Conservation (phyloP, 805 yeast species). For the Wickerhamiella sorbophila region DNA sequence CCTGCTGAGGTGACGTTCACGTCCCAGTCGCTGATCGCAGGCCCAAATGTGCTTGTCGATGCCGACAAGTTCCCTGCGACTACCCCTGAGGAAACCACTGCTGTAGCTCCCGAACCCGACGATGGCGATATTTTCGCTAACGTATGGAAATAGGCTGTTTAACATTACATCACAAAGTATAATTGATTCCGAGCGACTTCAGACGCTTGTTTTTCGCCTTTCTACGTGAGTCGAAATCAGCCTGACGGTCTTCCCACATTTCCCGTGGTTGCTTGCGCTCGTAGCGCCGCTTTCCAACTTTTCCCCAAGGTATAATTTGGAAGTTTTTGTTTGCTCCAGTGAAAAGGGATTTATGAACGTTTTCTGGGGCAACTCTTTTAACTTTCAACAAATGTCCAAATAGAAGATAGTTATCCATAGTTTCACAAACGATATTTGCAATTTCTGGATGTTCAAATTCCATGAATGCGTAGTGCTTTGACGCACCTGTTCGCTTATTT, state of each 20-base stretch:
- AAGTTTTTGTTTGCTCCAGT: conserved; percentile 40
- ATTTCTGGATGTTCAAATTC: conserved; percentile 65
- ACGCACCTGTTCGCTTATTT: conserved; percentile 77
- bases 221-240: conserved; percentile 31
- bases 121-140: conserved; percentile 27
- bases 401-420: conserved; percentile 87
- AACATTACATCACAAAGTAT: conserved; percentile 12
- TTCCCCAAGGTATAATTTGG: conserved; percentile 45
- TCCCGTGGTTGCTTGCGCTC: conserved; percentile 44
- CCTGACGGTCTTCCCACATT: conserved; percentile 41
- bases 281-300: conserved; percentile 37
- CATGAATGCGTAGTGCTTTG: conserved; percentile 83
- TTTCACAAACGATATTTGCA: conserved; percentile 80
- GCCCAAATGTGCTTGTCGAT: too few species aligned
- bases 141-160: conserved; percentile 23
- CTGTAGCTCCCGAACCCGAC: too few species aligned
- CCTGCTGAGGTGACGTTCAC: not conserved
- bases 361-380: conserved; percentile 32
- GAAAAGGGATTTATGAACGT: conserved; percentile 38
- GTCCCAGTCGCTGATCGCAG: not conserved
- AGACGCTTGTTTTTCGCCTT: conserved; percentile 36
- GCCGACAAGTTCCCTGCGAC: too few species aligned
- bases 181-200: conserved; percentile 46
- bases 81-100: too few species aligned
- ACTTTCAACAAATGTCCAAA: conserved; percentile 80